Base-by-base conservation (phyloP, 352 stramenopile genomes). In the Blastocystis sp. region DNA sequence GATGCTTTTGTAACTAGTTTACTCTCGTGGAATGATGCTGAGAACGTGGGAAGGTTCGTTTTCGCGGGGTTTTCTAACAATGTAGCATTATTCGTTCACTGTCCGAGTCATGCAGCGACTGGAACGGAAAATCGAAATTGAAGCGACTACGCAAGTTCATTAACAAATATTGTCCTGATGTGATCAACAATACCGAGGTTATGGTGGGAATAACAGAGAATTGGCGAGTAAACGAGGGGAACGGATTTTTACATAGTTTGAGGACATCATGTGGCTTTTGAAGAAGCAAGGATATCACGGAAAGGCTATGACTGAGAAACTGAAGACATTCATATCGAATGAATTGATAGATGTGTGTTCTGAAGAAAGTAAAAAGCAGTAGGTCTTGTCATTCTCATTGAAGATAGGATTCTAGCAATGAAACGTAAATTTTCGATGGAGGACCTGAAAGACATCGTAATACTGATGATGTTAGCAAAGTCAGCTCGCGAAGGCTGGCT, bases 111-210 rank as follows among this genome's bases (percentile, higher is more conserved):
- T 47, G 29, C 34, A 41, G 26, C 13, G 54, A 84, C 8, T 84
- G 73, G 73, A 39, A 84, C 26, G 73, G 54, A 9, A 64, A 68
- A 43, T 84, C 73, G 29, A 84, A 84, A 29, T 29, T 84, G 18
- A 84, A 84, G 73, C 29, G n/a, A 26, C n/a, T 84, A 2, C 13
- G 73, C 45, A 84, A 84, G 73, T 84, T 84, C 73, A 66, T 84
- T 68, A 39, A 23, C n/a, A 68, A 56, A 15, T 84, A 84, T 23
- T 84, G 73, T 45, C 73, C 73, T 18, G 26, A 68, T 66, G 73
- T 84, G 15, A 64, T 84, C 29, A 55, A 84, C 26, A 43, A 84
- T 34, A 54, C 68, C 0, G 73, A 84, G 43, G 54, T 84, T 20
- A 84, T 84, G 73, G 68, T 53, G 5, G 73, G 73, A 47, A 84